Evolutionary conservation across 257 asterid species (phyloP).

Genomic region (Cinchona pubescens): DNA sequence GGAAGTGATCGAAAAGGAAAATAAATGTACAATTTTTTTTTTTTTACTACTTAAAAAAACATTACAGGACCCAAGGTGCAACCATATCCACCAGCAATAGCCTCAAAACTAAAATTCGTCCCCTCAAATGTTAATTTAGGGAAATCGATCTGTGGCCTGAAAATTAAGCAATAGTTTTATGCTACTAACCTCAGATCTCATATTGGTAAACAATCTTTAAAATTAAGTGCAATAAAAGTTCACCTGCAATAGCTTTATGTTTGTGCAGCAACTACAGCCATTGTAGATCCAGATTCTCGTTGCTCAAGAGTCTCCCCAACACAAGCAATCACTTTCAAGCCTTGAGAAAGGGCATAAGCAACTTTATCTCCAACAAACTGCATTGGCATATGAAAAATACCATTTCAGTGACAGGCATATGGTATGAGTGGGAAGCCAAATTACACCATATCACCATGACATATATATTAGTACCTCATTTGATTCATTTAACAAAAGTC

Average conservation of each 20-base stretch:
- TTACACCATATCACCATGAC: neutral
- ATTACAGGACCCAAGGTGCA: neutral
- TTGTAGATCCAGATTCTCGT: slow-evolving; percentile 84
- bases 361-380: slow-evolving; percentile 93
- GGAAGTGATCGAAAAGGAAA: neutral
- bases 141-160: neutral
- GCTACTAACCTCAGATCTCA: neutral
- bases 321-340: slow-evolving; percentile 93
- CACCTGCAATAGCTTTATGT: slow-evolving; percentile 94
- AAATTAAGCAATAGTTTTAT: neutral
- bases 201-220: neutral
- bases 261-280: slow-evolving; percentile 85
- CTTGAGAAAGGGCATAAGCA: slow-evolving; percentile 88
- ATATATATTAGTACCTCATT: slow-evolving; percentile 33
- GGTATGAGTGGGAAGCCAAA: neutral
- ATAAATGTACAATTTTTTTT: neutral
- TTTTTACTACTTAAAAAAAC: neutral
- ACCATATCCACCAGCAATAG: neutral
- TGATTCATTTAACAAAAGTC: slow-evolving; percentile 39
- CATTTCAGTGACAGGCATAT: neutral
- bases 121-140: neutral
- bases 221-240: neutral
- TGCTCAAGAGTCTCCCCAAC: slow-evolving; percentile 96
- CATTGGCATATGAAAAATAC: neutral
- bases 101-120: neutral